Base-by-base conservation (phyloP, 2,329 filamentous ascomycete genomes). In the Apiospora sp. region DNA sequence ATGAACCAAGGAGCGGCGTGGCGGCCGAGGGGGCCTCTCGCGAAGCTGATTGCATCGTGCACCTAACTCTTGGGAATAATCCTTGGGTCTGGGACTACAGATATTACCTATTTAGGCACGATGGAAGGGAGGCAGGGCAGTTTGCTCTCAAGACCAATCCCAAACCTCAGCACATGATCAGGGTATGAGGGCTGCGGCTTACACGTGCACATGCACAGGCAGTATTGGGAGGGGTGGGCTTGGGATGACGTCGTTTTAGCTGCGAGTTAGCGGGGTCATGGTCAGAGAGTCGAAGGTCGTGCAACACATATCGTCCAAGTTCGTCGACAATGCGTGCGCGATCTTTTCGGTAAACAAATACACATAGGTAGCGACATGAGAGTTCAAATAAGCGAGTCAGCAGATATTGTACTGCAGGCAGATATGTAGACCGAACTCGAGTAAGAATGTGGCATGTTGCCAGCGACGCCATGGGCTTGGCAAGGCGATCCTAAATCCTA, bases 1-100 rank as follows among this genome's bases (percentile, higher is more conserved):
- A 14, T 1, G 71, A 19, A 4, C 41, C 58, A 22, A 74, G 72
- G 19, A 73, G 73, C 8, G 73, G 72, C 22, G 70, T 72, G 16
- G 70, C 43, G 12, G 72, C 37, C 14, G 64, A 70, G 34, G 48
- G 12, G 6, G 67, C 58, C 34, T 64, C 58, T 24, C 58, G 34
- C 5, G 13, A 34, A 24, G 58, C 19, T 41, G n/a, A 22, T 41
- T 64, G 10, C 30, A 64, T 64, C 8, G 34, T 30, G 27, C 22
- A 13, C 34, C 8, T 30, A 3, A 14, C 27, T 34, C 16, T 37
- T 3, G 30, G 4, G 4, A 34, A 58, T 24, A 7, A 27, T 27
- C 4, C 14, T 34, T 58, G 51, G 27, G 27, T 34, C 16, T 58
- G 10, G 14, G 7, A 19, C 14, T 58, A 12, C 27, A 30, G 27